phyloP scores from a whole-genome alignment of 228 moss, liverwort and hornwort genomes.

The Sphagnum fallax region DNA sequence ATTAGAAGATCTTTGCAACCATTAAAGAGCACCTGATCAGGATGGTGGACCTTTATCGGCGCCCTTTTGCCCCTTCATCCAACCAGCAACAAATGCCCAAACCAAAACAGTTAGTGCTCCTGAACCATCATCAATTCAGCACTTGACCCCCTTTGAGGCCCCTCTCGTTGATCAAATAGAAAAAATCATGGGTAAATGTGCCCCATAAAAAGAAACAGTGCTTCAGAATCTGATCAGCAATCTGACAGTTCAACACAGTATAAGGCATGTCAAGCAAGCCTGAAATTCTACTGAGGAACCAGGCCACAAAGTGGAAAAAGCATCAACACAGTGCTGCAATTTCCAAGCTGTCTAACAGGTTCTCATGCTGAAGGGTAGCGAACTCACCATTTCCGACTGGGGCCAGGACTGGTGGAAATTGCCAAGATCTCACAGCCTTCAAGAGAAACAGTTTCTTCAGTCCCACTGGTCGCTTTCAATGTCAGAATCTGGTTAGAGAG shows the following conservation, averaged over 20 bases:
- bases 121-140: not conserved
- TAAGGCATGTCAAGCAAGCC: too few relatives aligned
- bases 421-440: conserved; percentile 76
- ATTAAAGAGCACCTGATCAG: conserved; percentile 49
- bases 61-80: conserved; percentile 65
- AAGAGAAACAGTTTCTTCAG: conserved; percentile 53
- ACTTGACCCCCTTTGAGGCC: not conserved
- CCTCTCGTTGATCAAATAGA: not conserved
- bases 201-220: not conserved
- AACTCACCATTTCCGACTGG: conserved; percentile 82
- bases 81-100: not conserved
- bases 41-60: conserved; percentile 77
- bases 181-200: not conserved
- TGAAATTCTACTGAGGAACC: too few relatives aligned
- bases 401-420: conserved; percentile 52
- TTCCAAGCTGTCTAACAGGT: not conserved
- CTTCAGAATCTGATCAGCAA: not conserved
- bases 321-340: not conserved
- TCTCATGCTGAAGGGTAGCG: not conserved
- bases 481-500: conserved; percentile 60
- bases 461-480: conserved; percentile 52
- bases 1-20: conserved; percentile 68
- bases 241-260: too few relatives aligned
- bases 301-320: too few relatives aligned
- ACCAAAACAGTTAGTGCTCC: too few relatives aligned